A percentile compares a stretch with the other conserved stretches of the same genome.
Evolutionary conservation across 2,329 filamentous ascomycete species (phyloP).

Genomic region (Aspergillus latus): DNA sequence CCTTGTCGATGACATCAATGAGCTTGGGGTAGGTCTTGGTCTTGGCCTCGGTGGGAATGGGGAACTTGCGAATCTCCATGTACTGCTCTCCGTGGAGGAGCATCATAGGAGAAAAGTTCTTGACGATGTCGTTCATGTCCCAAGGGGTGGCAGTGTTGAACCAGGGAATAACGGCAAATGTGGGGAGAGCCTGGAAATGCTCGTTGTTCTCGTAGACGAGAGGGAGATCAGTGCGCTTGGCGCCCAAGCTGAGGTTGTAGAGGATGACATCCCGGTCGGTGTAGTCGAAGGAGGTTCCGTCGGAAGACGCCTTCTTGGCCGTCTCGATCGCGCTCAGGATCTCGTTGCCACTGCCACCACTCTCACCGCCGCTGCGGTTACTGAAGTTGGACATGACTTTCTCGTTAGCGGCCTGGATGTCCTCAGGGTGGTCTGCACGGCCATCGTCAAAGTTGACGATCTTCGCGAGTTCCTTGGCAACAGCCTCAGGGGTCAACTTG

Average conservation of each 20-base stretch:
- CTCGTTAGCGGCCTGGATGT: conserved; percentile 71
- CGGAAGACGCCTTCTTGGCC: conserved; percentile 68
- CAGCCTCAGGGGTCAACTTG: conserved; percentile 78
- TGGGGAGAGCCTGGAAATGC: conserved; percentile 89
- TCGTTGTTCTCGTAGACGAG: conserved; percentile 89
- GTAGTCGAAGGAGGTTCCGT: conserved; percentile 77
- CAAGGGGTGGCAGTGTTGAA: conserved; percentile 83
- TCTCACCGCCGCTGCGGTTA: conserved; percentile 60
- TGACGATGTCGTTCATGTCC: conserved; percentile 76
- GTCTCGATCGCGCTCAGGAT: conserved; percentile 73
- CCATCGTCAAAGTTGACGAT: conserved; percentile 87
- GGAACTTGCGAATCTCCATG: conserved; percentile 89
- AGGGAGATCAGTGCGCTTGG: conserved; percentile 82
- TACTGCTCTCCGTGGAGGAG: conserved; percentile 98
- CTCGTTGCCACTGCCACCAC: conserved; percentile 42
- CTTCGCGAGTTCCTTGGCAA: conserved; percentile 71
- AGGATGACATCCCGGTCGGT: conserved; percentile 86
- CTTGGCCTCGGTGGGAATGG: conserved; percentile 79
- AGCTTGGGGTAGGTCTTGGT: conserved; percentile 76
- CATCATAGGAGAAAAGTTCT: conserved; percentile 98
- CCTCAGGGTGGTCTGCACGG: conserved; percentile 81
- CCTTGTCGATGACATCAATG: conserved; percentile 95
- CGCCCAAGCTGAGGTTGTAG: conserved; percentile 92
- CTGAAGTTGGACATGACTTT: conserved; percentile 83
- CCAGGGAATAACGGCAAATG: conserved; percentile 94